Evolutionary conservation across 2,329 filamentous ascomycete species (phyloP).

Genomic region (Beauveria sp.): DNA sequence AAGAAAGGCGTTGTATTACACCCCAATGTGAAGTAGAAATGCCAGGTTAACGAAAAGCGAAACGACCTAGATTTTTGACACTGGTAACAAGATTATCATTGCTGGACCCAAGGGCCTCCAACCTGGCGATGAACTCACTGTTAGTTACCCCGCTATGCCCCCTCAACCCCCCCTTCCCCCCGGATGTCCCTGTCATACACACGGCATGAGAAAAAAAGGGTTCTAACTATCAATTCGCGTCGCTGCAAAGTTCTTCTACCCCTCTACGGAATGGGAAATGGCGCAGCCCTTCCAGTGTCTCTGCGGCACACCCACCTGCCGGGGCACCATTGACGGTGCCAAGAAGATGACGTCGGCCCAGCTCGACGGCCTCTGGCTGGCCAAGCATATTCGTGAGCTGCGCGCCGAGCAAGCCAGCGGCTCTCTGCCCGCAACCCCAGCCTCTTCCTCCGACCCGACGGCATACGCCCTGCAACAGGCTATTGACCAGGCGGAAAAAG

Average conservation of each 20-base stretch:
- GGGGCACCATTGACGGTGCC: constrained; percentile 56
- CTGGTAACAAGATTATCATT: constrained; percentile 46
- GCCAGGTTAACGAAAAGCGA: background rate
- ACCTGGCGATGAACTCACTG: constrained; percentile 51
- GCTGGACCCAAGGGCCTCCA: constrained; percentile 49
- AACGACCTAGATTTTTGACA: constrained; percentile 49
- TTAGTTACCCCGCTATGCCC: constrained; percentile 19
- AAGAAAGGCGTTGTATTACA: background rate
- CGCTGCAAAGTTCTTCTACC: constrained; percentile 57
- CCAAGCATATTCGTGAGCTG: constrained; percentile 51
- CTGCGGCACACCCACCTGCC: constrained; percentile 50
- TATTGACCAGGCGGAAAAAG: constrained; percentile 38
- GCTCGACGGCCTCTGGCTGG: constrained; percentile 53
- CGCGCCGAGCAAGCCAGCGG: constrained; percentile 32
- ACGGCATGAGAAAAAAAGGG: background rate
- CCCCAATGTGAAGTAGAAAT: background rate
- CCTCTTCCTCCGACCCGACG: constrained; percentile 29
- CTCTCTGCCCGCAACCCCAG: constrained; percentile 6
- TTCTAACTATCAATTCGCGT: background rate
- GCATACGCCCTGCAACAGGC: constrained; percentile 34
- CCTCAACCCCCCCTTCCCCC: no score
- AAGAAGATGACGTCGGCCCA: constrained; percentile 47
- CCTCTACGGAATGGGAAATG: constrained; percentile 69
- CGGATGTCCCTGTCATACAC: no score
- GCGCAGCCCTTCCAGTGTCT: constrained; percentile 62